phyloP scores from a whole-genome alignment of 768 basidiomycete genomes.

The Naganishia onofrii region DNA sequence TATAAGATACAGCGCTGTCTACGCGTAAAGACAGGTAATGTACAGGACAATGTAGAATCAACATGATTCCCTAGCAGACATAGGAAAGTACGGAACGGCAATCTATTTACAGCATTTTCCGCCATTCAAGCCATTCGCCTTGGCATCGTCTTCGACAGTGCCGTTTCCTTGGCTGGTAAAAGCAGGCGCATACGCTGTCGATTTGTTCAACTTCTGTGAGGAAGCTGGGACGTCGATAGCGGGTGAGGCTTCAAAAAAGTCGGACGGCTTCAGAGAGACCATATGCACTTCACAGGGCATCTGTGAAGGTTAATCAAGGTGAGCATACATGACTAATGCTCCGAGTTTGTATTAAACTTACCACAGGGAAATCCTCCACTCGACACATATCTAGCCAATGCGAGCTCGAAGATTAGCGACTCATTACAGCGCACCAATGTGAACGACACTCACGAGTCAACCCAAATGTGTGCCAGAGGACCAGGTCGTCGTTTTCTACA shows the following conservation, averaged over 20 bases:
- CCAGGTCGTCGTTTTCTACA: slow-evolving; percentile 36
- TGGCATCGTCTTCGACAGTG: slow-evolving; percentile 6
- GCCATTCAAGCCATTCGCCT: slow-evolving; percentile 2
- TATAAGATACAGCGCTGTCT: too few species aligned
- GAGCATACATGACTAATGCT: background rate
- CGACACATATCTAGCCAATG: slow-evolving; percentile 24
- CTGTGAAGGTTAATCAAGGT: background rate
- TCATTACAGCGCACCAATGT: background rate
- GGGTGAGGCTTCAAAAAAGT: slow-evolving; percentile 42
- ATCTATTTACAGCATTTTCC: background rate
- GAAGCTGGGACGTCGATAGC: slow-evolving; percentile 41
- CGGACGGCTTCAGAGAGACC: slow-evolving; percentile 41
- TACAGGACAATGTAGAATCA: too few species aligned
- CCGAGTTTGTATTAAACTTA: slow-evolving; percentile 24
- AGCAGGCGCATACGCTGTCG: slow-evolving; percentile 11
- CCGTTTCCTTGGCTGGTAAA: background rate
- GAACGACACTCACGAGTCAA: slow-evolving; percentile 41
- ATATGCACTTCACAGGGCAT: slow-evolving; percentile 40
- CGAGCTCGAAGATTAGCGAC: background rate
- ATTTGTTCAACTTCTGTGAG: slow-evolving; percentile 40
- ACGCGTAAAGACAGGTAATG: too few species aligned
- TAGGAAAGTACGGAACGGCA: background rate
- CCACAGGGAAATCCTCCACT: slow-evolving; percentile 47
- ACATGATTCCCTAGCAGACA: too few species aligned
- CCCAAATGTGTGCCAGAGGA: slow-evolving; percentile 48